Evolutionary conservation across 192 early-diverging fungal genomes (phyloP), one percentile per base, ranked within the genome.

Genomic region (Linnemannia schmuckeri): DNA sequence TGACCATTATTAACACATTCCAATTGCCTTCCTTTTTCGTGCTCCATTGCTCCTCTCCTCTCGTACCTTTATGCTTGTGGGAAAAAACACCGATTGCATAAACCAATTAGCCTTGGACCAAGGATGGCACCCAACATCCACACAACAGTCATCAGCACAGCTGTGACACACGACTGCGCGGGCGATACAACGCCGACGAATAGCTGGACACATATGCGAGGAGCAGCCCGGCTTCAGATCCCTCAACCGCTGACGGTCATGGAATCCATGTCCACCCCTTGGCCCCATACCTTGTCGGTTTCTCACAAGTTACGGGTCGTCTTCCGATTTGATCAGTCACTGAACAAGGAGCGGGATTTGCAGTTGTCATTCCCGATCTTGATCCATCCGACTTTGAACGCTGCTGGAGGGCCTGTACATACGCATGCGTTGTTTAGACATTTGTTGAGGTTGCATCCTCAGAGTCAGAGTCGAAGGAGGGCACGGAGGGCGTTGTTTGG

Each of bases 291-390:
- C 17, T 9, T 85, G 2, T 6, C 41, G 22, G 30, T 85, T 54
- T 49, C 77, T 7, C 78, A 85, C 69, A 85, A 85, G 44, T 70
- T 85, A 17, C 77, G 83, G 1, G 69, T 85, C 8, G 13, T 85
- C 7, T 80, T 85, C 30, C 24, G 38, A 27, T 85, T 85, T 30
- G 83, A 85, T 55, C 73, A 72, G 35, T 41, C 30, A 1, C 37
- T n/a, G 20, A 4, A 35, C 66, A 76, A 76, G 12, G 83, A 85
- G 30, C 78, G 78, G 12, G 74, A 80, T 54, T 78, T 85, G 20
- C 83, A 85, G 46, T 75, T 85, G 6, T 85, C 83, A 0, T 85
- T 85, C 70, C 78, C 83, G 1, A 80, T 85, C 2, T 10, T 18
- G 12, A 80, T 85, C 24, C 83, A 77, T 27, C 78, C 83, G 15